Conservation (phyloP, 495 filamentous ascomycete genomes). For the Aspergillus bridgeri region DNA sequence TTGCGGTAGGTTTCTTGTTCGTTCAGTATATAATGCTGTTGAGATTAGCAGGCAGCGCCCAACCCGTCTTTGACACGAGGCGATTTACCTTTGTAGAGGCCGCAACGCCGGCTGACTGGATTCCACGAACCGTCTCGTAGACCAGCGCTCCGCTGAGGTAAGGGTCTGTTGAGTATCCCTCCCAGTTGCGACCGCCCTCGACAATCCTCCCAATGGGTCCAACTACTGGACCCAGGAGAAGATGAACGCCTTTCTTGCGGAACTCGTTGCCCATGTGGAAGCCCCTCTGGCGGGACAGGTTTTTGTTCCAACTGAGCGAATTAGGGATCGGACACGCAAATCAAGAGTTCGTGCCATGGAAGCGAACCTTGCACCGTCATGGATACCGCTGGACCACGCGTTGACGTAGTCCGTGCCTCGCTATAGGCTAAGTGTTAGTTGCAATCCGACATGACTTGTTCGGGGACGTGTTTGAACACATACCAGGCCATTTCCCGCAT, state of each 20-base stretch:
- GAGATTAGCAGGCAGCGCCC: not conserved
- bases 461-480: not conserved
- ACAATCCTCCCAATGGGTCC: slow-evolving; percentile 74
- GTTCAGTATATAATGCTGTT: slow-evolving; percentile 67
- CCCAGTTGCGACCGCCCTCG: slow-evolving; percentile 82
- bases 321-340: slow-evolving; percentile 16
- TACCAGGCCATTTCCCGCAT: slow-evolving; percentile 60
- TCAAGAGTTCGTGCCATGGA: not conserved
- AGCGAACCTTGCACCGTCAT: slow-evolving; percentile 46
- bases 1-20: slow-evolving; percentile 78
- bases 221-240: slow-evolving; percentile 60
- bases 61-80: not conserved
- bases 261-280: slow-evolving; percentile 56
- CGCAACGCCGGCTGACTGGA: slow-evolving; percentile 67
- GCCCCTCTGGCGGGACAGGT: slow-evolving; percentile 47
- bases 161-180: slow-evolving; percentile 72
- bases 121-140: slow-evolving; percentile 59
- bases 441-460: not conserved
- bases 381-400: slow-evolving; percentile 51
- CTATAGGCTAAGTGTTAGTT: slow-evolving; percentile 2
- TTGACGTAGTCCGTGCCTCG: slow-evolving; percentile 59
- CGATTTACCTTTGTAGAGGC: slow-evolving; percentile 61
- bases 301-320: slow-evolving; percentile 49
- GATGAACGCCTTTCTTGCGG: slow-evolving; percentile 51
- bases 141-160: slow-evolving; percentile 61